Percentiles rank a stretch among this genome's conserved stretches.
These are phyloP conservation scores for Asterionellopsis glacialis DNA, from an alignment of 108 stramenopile species.

Conservation along the genomic window DNA sequence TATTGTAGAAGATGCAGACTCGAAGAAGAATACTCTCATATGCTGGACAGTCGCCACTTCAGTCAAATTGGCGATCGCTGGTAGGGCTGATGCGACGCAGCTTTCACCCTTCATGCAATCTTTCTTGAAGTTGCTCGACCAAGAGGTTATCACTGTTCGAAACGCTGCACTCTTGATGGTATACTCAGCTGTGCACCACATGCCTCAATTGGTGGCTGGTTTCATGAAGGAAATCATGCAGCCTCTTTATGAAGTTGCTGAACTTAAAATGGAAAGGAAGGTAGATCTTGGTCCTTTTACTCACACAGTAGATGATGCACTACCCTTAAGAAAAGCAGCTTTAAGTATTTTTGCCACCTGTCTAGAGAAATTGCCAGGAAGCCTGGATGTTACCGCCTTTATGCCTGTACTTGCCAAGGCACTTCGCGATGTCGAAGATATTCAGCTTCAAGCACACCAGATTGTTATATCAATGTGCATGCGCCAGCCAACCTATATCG, in stretches of 20 bases:
- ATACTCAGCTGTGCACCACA: conserved; percentile 91
- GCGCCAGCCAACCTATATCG: conserved; percentile 53
- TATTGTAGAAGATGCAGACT: conserved; percentile 40
- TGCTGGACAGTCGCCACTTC: conserved; percentile 87
- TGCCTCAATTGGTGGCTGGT: conserved; percentile 74
- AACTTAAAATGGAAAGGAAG: conserved; percentile 80
- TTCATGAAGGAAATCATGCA: conserved; percentile 68
- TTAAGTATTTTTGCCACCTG: conserved; percentile 89
- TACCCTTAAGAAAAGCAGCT: conserved; percentile 93
- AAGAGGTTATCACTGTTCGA: conserved; percentile 83
- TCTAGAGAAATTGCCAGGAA: conserved; percentile 74
- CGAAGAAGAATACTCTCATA: conserved; percentile 48
- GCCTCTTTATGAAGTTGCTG: conserved; percentile 75
- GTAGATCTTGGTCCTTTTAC: conserved; percentile 99
- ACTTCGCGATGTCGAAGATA: conserved; percentile 76
- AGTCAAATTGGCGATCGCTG: conserved; percentile 83
- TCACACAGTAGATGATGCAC: conserved; percentile 94
- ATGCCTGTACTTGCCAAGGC: conserved; percentile 75
- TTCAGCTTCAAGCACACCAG: conserved; percentile 78
- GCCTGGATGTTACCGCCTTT: conserved; percentile 61
- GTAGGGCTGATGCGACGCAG: conserved; percentile 49
- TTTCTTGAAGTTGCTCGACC: conserved; percentile 71
- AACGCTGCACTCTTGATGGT: conserved; percentile 88
- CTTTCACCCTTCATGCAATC: conserved; percentile 66
- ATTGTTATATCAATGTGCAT: conserved; percentile 73